Evolutionary conservation across 2,329 filamentous ascomycete species (phyloP), one percentile per base, ranked within the genome.

Genomic region (Ilyonectria robusta): DNA sequence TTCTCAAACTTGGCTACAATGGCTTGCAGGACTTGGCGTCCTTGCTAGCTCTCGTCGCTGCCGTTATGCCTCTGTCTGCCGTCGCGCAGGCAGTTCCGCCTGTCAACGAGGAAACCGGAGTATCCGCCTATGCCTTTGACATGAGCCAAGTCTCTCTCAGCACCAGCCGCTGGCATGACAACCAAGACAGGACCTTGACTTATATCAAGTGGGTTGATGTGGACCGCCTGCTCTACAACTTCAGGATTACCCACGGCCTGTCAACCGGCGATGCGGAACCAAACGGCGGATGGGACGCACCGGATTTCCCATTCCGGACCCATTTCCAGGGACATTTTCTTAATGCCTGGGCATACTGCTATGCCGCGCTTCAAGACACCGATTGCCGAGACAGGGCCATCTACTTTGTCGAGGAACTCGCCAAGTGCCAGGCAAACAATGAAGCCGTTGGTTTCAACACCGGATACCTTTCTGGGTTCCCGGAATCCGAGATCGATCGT

Each of bases 211-310:
- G 70, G 31, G 79, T 86, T 23, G 80, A 86, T 58, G 69, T 82
- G 0, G 81, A 86, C 19, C 80, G 85, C 1, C 75, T 87, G 2
- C 80, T 86, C 19, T 86, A 86, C 75, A 81, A 82, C 70, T 87
- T 86, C 75, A 80, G 85, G 19, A 68, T 76, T 33, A 86, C 80
- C 53, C 85, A 87, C 62, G 77, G 80, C 19, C 70, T 87, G 1
- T 82, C 81, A 3, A 87, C 85, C 9, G 79, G 84, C 3, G 83
- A 83, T 1, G 86, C 85, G 2, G 67, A 76, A 2, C 55, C 79
- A 6, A 85, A 86, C 54, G 84, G 84, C 2, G 86, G 86, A 2
- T 88, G 86, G 86, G 86, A 88, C 72, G 84, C 84, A 1, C 86
- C 86, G 1, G 78, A 83, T 53, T 88, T 88, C 50, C 86, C 86